Evolutionary conservation across 495 filamentous ascomycete species (phyloP).

Genomic region (Aspergillus carlsbadensis): DNA sequence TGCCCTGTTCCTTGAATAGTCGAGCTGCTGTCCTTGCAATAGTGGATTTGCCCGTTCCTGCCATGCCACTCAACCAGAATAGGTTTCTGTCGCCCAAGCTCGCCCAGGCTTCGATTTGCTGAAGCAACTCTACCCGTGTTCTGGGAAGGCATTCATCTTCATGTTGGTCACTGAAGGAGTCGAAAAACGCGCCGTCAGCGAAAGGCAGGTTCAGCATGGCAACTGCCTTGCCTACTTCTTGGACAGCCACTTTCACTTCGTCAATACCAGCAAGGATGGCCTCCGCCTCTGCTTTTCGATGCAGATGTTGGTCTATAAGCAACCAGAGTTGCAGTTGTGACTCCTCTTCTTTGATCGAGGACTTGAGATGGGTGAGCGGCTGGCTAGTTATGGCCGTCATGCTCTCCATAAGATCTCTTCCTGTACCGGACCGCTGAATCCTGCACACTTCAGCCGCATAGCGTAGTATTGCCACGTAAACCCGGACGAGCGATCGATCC

Average conservation of each 20-base stretch:
- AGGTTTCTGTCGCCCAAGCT: neutral
- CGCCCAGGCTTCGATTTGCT: neutral
- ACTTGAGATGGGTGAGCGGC: neutral
- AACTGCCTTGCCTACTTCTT: neutral
- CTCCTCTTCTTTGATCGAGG: slow-evolving; percentile 7
- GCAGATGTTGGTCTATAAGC: slow-evolving; percentile 1
- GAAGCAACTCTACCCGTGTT: neutral
- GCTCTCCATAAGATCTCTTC: slow-evolving; percentile 5
- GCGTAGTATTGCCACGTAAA: slow-evolving; percentile 11
- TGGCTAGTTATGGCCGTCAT: slow-evolving; percentile 3
- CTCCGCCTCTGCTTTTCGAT: slow-evolving; percentile 6
- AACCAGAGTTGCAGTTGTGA: slow-evolving; percentile 3
- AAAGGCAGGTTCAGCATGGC: slow-evolving; percentile 2
- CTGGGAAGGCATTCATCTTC: neutral
- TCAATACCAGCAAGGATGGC: slow-evolving; percentile 2
- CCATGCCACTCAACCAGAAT: slow-evolving; percentile 10
- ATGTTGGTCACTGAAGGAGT: neutral
- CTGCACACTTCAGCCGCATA: neutral
- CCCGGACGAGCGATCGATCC: slow-evolving; percentile 1
- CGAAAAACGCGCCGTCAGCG: slow-evolving; percentile 1
- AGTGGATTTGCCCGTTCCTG: slow-evolving; percentile 40
- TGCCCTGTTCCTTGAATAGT: neutral
- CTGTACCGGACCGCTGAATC: neutral
- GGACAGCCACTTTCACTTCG: neutral
- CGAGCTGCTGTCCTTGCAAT: slow-evolving; percentile 24